Base-by-base conservation (phyloP, 179 eudicot genomes). In the Corrigiola litoralis region DNA sequence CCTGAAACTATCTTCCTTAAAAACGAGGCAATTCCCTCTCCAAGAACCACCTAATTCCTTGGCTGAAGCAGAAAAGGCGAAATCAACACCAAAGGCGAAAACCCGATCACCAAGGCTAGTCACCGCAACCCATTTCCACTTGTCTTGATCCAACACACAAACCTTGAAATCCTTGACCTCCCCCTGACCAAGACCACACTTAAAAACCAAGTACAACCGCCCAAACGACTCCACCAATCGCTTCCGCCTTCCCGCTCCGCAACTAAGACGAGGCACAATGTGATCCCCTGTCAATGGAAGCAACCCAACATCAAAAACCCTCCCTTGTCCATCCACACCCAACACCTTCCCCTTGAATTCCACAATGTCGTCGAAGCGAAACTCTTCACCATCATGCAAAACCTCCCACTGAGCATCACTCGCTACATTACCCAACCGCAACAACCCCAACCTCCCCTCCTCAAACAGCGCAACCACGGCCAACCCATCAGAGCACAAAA, bases 161-260 rank as follows among this genome's bases (percentile, higher is more conserved):
- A 73, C 63, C 65, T 18, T 67, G 2, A 47, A 24, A 8, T 6
- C 27, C 1, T 6, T 11, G 0, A 0, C 3, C 6, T 7, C 5
- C 36, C 1, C 16, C 7, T 13, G 5, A 58, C 0, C 5, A 59
- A 11, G 47, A 58, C 7, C 4, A 6, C 44, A 44, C 0, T 63
- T 47, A 58, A 27, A 63, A 56, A 52, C 71, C 7, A 75, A 52
- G 65, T 58, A 29, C 79, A 69, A 65, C 0, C 5, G 1, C 9
- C 52, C 71, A 9, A 11, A 24, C 13, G 75, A 69, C 48, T 58
- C 64, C 42, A 75, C 65, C 38, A 75, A 52, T 3, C 71, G 58
- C 8, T 75, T 70, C 31, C 75, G 38, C 54, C 68, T 58, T 5
- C 75, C 75, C 20, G 63, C 58, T 20, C 71, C 64, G 29, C 59